Evolutionary conservation across 208 protist species (phyloP).

Genomic region (Lotmaria passim): DNA sequence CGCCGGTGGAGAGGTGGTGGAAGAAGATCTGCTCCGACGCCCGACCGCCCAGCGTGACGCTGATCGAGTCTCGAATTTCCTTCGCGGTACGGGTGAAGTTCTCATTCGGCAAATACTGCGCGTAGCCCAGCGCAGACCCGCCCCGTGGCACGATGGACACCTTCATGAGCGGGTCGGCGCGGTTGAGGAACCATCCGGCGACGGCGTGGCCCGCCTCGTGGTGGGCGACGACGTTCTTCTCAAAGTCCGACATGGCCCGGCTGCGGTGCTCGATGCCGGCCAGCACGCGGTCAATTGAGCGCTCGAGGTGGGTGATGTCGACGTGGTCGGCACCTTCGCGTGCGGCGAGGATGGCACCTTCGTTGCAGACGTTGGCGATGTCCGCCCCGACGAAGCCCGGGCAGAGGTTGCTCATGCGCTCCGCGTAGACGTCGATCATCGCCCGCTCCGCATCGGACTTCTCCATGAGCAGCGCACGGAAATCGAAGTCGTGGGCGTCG

Average conservation of each 20-base stretch:
- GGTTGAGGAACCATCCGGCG: conserved; percentile 97
- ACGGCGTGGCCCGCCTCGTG: conserved; percentile 99
- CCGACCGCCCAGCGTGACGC: conserved; percentile 94
- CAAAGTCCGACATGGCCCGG: conserved; percentile 81
- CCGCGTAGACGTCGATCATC: conserved; percentile 73
- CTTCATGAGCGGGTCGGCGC: conserved; percentile 97
- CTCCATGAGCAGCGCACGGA: conserved; percentile 43
- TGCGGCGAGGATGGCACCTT: conserved; percentile 90
- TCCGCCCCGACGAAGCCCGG: conserved; percentile 94
- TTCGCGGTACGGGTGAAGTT: conserved; percentile 89
- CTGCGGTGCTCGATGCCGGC: conserved; percentile 95
- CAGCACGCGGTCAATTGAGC: conserved; percentile 96
- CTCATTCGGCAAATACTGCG: conserved; percentile 98
- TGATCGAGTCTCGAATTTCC: conserved; percentile 94
- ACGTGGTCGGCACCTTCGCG: conserved; percentile 73
- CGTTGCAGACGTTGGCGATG: conserved; percentile 98
- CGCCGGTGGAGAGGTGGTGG: conserved; percentile 92
- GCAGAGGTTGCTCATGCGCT: conserved; percentile 78
- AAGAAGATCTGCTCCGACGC: conserved; percentile 95
- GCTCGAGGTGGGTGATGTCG: conserved; percentile 90
- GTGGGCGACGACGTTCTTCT: conserved; percentile 96
- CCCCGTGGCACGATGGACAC: conserved; percentile 98
- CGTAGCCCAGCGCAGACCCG: conserved; percentile 95
- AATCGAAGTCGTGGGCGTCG: conserved; percentile 48
- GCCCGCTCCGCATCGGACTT: conserved; percentile 63